phyloP scores from a whole-genome alignment of 768 basidiomycete genomes.

The Pisolithus tinctorius region DNA sequence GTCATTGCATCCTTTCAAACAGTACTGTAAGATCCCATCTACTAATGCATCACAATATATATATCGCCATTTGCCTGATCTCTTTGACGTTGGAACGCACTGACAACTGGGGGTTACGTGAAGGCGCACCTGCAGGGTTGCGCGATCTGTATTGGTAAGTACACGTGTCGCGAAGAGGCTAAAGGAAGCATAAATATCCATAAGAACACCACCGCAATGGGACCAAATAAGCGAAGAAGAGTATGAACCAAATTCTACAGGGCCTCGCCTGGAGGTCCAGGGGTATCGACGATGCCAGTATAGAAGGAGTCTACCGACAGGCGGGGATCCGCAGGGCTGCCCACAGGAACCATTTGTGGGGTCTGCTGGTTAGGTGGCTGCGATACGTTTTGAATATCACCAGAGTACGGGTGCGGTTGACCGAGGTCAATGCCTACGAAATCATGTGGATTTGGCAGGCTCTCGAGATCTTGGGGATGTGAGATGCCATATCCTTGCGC shows the following conservation, averaged over 20 bases:
- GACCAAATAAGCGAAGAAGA: too few species aligned
- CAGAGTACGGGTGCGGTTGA: conserved; percentile 1
- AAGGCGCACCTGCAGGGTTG: too few species aligned
- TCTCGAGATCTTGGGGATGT: conserved; percentile 18
- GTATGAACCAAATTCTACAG: conserved; percentile 4
- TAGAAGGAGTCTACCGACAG: conserved; percentile 27
- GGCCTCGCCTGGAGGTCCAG: conserved; percentile 10
- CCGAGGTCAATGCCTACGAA: conserved; percentile 4
- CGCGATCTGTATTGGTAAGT: too few species aligned
- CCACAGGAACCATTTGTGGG: conserved; percentile 1
- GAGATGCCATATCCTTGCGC: conserved; percentile 16
- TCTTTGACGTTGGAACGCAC: too few species aligned
- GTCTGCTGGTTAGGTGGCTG: conserved; percentile 10
- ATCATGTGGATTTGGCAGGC: conserved; percentile 14
- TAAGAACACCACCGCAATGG: neutral
- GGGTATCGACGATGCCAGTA: conserved; percentile 12
- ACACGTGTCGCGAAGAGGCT: too few species aligned
- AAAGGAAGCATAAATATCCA: neutral
- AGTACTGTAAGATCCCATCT: too few species aligned
- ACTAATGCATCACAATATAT: too few species aligned
- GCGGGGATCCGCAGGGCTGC: conserved; percentile 6
- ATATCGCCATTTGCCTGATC: too few species aligned
- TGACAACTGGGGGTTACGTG: too few species aligned
- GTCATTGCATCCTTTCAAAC: too few species aligned
- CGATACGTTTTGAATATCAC: conserved; percentile 6